Evolutionary conservation across 2,329 filamentous ascomycete genomes (phyloP).

Genomic region (Kalmusia sp.): DNA sequence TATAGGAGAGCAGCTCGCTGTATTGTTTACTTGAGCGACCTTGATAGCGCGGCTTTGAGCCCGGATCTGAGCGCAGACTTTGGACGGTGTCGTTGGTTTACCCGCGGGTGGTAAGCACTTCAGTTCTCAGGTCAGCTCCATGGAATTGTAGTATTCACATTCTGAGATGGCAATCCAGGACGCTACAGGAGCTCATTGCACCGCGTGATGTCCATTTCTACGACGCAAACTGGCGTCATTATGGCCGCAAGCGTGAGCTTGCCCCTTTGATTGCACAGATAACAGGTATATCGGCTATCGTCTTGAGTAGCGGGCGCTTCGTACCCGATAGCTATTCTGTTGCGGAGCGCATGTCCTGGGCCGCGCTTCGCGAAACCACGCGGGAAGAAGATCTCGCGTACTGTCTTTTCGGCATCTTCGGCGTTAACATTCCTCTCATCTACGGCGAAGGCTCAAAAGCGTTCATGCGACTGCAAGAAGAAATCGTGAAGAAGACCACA

Average conservation of each 20-base stretch:
- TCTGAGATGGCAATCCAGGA: slow-evolving; percentile 8
- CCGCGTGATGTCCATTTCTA: slow-evolving; percentile 14
- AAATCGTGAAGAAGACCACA: slow-evolving; percentile 11
- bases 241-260: not conserved
- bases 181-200: slow-evolving; percentile 25
- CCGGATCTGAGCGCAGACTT: not conserved
- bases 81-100: not conserved
- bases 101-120: not conserved
- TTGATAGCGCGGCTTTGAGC: not conserved
- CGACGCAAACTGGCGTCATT: slow-evolving; percentile 4
- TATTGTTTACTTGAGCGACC: slow-evolving; percentile 18
- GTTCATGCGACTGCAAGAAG: slow-evolving; percentile 15
- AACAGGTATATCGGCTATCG: not conserved
- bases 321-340: not conserved
- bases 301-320: not conserved
- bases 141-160: too few species aligned
- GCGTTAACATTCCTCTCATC: slow-evolving; percentile 22
- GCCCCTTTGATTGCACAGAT: not conserved
- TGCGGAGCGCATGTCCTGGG: slow-evolving; percentile 26
- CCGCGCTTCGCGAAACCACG: slow-evolving; percentile 20
- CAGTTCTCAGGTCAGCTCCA: too few species aligned
- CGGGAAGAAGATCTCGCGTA: slow-evolving; percentile 28
- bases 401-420: slow-evolving; percentile 29
- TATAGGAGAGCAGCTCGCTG: slow-evolving; percentile 17
- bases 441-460: slow-evolving; percentile 25